Base-by-base conservation (phyloP, 371 early-diverging fungal genomes). In the Dentiscutata heterogama region DNA sequence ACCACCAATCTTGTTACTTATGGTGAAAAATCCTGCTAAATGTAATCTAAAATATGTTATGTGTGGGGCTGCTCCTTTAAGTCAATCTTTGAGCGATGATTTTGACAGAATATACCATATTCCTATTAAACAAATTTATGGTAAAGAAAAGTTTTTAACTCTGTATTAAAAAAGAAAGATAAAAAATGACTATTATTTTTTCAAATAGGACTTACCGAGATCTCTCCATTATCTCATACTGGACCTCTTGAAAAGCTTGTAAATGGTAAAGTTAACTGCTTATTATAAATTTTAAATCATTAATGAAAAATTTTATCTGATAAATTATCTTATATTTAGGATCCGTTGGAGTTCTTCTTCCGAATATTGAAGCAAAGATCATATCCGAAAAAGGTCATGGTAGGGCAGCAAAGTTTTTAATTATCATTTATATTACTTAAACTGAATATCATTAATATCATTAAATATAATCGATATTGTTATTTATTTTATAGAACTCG, bases 51-150 rank as follows among this genome's bases (percentile, higher is more conserved):
- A 89, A n/a, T 84, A 84, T 46, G 77, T 95, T 8, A 83, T 91
- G 18, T 92, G 92, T 73, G 97, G 95, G 51, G 98, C 96, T 20
- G 97, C 97, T 3, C 97, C 97, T 11, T 86, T 97, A 2, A 86
- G 92, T 20, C 84, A 86, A 58, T 93, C 93, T 2, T 39, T 84
- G 25, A 51, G 68, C 7, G 61, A 72, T 16, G 27, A 42, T 18
- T 70, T 80, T 46, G 7, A 5, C 35, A 10, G 42, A 11, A 60
- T 22, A 8, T 60, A 63, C 60, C 29, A 58, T 8, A 1, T 27
- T 35, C n/a, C 61, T 46, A 65, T 84, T 29, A 58, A 58, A 31
- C 82, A 84, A 80, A 80, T 65, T 2, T 82, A 80, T 68, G 84
- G 84, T 83, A 80, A 4, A 25, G 22, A 27, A n/a, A 16, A 16